phyloP scores from a whole-genome alignment of 2,329 filamentous ascomycete species.

The Cercospora sp. region DNA sequence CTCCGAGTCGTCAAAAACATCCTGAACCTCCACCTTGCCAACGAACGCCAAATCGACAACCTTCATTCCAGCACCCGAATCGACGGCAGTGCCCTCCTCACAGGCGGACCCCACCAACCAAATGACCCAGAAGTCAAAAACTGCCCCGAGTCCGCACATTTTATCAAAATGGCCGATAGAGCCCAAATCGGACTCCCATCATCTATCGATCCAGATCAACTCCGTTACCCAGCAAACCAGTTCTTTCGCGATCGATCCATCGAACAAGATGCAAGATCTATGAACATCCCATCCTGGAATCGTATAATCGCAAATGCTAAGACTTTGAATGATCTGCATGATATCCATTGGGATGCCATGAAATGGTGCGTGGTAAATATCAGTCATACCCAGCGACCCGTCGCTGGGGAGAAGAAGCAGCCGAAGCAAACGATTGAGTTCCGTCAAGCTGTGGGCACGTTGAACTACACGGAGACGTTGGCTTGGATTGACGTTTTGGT shows the following conservation, averaged over 20 bases:
- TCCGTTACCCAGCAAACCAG: background rate
- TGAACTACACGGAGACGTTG: background rate
- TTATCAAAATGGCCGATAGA: background rate
- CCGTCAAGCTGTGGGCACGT: background rate
- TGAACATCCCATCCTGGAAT: background rate
- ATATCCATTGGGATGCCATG: background rate
- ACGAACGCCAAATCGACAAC: conserved; percentile 33
- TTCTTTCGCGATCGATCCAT: background rate
- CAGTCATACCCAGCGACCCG: background rate
- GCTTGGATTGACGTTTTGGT: conserved; percentile 6
- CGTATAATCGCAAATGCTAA: background rate
- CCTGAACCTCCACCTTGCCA: conserved; percentile 30
- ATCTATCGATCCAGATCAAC: background rate
- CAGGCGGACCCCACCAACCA: background rate
- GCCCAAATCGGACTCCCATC: background rate
- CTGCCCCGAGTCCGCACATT: background rate
- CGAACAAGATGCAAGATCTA: background rate
- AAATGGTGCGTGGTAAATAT: background rate
- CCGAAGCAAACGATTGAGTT: conserved; percentile 2
- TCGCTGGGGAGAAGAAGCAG: background rate
- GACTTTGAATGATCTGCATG: background rate
- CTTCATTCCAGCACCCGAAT: conserved; percentile 31
- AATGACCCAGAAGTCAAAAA: background rate
- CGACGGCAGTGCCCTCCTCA: conserved; percentile 14
- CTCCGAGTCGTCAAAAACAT: conserved; percentile 35